A percentile compares a stretch with the other conserved stretches of the same genome.
Evolutionary conservation across 257 asterid genomes (phyloP).

Genomic region (Capsicum chinense): DNA sequence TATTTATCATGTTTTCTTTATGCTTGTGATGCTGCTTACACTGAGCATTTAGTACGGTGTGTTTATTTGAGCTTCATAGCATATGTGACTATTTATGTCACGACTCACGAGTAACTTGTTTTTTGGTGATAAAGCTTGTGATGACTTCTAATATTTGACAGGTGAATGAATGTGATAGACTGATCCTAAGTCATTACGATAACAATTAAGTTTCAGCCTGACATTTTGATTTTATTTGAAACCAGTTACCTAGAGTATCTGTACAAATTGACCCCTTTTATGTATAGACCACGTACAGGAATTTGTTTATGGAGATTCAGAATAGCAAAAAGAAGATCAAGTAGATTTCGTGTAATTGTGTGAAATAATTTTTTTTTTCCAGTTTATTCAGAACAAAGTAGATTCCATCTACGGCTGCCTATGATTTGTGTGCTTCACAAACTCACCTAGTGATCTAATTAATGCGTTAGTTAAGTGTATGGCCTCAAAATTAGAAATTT

Average conservation of each 20-base stretch:
- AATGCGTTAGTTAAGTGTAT: not conserved
- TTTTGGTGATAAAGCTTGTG: not conserved
- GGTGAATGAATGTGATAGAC: not conserved
- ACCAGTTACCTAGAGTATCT: not conserved
- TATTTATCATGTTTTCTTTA: not conserved
- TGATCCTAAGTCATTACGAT: not conserved
- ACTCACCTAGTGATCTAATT: not conserved
- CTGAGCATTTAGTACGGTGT: not conserved
- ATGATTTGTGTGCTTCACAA: not conserved
- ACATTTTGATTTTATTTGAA: not conserved
- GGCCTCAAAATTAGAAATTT: not conserved
- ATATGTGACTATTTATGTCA: not conserved
- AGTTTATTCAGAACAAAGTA: not conserved
- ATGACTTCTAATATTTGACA: not conserved
- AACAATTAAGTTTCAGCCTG: not conserved
- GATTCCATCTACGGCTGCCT: not conserved
- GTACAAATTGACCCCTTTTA: not conserved
- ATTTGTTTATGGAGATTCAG: not conserved
- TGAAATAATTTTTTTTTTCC: not conserved
- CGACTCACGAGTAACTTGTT: not conserved
- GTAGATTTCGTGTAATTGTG: not conserved
- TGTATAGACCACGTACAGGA: not conserved
- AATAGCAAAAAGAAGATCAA: not conserved
- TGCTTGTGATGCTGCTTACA: not conserved
- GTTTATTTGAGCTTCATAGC: not conserved